These are phyloP conservation scores for Ogataea pini DNA, from an alignment of 805 yeast genomes.

Conservation along the genomic window DNA sequence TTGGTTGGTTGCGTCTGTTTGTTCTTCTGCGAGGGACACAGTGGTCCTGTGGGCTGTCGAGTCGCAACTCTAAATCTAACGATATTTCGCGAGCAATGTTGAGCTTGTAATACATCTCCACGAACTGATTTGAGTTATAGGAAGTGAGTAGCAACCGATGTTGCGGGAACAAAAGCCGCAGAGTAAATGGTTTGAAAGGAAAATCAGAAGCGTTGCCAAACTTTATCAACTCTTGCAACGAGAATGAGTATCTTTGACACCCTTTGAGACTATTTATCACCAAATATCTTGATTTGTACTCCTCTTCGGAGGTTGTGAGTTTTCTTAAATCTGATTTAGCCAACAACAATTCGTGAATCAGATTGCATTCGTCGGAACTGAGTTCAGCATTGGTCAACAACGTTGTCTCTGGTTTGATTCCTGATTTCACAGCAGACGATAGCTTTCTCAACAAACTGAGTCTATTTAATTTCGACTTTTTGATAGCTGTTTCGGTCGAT, in stretches of 20 bases:
- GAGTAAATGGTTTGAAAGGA: constrained; percentile 31
- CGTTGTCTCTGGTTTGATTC: neutral
- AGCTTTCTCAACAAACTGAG: constrained; percentile 3
- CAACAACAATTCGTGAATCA: constrained; percentile 17
- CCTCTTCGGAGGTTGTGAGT: constrained; percentile 11
- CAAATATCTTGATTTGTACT: constrained; percentile 5
- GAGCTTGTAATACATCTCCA: constrained; percentile 33
- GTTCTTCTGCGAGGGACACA: constrained; percentile 33
- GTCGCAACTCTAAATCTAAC: constrained; percentile 33
- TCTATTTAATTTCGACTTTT: neutral
- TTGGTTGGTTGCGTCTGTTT: neutral
- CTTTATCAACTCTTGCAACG: constrained; percentile 33
- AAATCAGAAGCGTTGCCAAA: constrained; percentile 37
- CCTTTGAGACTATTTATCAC: constrained; percentile 13
- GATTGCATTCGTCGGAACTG: constrained; percentile 6
- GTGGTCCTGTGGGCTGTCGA: constrained; percentile 28
- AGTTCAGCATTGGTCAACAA: constrained; percentile 4
- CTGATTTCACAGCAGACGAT: neutral
- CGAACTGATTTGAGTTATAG: constrained; percentile 31
- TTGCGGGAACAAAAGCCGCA: constrained; percentile 31
- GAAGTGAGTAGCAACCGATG: constrained; percentile 31
- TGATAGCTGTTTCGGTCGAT: neutral
- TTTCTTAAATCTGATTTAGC: constrained; percentile 15
- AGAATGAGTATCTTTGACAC: constrained; percentile 19
- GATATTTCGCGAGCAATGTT: constrained; percentile 36